phyloP scores from a whole-genome alignment of 768 basidiomycete genomes.

The Lactifluus piperatus region DNA sequence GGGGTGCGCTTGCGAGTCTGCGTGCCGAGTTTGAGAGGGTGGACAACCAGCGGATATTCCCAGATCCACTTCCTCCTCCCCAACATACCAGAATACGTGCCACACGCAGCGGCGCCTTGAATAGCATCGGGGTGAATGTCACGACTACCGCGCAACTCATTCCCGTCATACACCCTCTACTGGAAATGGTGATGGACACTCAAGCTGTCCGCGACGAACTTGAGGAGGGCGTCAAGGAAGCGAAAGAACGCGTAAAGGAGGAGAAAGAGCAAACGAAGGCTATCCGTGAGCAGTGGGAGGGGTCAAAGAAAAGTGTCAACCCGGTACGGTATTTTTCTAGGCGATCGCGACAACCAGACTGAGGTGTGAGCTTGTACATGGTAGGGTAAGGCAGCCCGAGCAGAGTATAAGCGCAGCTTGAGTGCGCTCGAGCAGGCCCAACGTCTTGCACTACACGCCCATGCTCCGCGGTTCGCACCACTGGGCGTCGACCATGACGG shows the following conservation, averaged over 20 bases:
- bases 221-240: slow-evolving; percentile 46
- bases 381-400: slow-evolving; percentile 38
- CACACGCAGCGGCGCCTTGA: slow-evolving; percentile 35
- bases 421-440: slow-evolving; percentile 45
- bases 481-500: slow-evolving; percentile 67
- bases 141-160: slow-evolving; percentile 51
- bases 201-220: slow-evolving; percentile 47
- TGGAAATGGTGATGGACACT: slow-evolving; percentile 41
- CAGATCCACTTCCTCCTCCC: slow-evolving; percentile 54
- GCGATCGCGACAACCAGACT: not conserved
- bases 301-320: slow-evolving; percentile 23
- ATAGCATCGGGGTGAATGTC: slow-evolving; percentile 26
- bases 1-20: slow-evolving; percentile 44
- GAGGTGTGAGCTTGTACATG: not conserved
- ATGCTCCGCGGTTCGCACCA: slow-evolving; percentile 44
- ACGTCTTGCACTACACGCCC: slow-evolving; percentile 39
- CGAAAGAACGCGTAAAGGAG: slow-evolving; percentile 44
- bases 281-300: slow-evolving; percentile 54
- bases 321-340: not conserved
- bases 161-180: slow-evolving; percentile 53
- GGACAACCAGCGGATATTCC: slow-evolving; percentile 31
- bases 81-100: slow-evolving; percentile 31
- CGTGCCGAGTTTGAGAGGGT: slow-evolving; percentile 28
- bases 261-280: slow-evolving; percentile 44
- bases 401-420: slow-evolving; percentile 42